Base-by-base conservation (phyloP, 345 rosid genomes). In the Eutrema heterophyllum region DNA sequence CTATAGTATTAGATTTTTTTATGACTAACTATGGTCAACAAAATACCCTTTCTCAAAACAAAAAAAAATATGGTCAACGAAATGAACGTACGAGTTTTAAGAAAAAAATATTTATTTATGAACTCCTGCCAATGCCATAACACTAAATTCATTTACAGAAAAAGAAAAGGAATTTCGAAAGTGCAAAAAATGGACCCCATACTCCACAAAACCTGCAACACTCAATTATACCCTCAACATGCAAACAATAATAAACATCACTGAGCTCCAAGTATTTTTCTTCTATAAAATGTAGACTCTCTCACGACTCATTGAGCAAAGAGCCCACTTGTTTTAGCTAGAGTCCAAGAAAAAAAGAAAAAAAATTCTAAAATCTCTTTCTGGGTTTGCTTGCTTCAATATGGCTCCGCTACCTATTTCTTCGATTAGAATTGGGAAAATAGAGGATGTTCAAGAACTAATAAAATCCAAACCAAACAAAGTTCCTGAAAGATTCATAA, bases 381-480 rank as follows among this genome's bases (percentile, higher is more conserved):
- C 60, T 49, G 6, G 9, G 26, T 62, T 38, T 70, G 44, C 62
- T 57, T 60, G 43, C 52, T 61, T 72, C 29, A 27, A 61, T 30
- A 86, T 91, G 98, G 85, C 98, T 74, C 94, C 94, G 8, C 78
- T 67, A 10, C 91, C 88, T 16, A 66, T 70, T 67, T 75, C 74
- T 54, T 83, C 89, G 0, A 58, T 89, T 69, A 84, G 80, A n/a
- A 88, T 88, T 70, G 98, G 98, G 35, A 87, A 81, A 64, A 83
- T 91, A 33, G 96, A 91, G 9, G 97, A 94, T 84, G 98, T 91
- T 53, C 97, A 94, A 78, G 97, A 91, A 81, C 85, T 94, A 13
- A 86, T 86, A 40, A 89, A 85, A 58, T 49, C 82, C 16, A 80
- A 81, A 75, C 90, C 94, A 72, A 78, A 83, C 56, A 71, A 64